Evolutionary conservation across 192 early-diverging fungal genomes (phyloP).

Genomic region (Irineochytrium annulatum): DNA sequence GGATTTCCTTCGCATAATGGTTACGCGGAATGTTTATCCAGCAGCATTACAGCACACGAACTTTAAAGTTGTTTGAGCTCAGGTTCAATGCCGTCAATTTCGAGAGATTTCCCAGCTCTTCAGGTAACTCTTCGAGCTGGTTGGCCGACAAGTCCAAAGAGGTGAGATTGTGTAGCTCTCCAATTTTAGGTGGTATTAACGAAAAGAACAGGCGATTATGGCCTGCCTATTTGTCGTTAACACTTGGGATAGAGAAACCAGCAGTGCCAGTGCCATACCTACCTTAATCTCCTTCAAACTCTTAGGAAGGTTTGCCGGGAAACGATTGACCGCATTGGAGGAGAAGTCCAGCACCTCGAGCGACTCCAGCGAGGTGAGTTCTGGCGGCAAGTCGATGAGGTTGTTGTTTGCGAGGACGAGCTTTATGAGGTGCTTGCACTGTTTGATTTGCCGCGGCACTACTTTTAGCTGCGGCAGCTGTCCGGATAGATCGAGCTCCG

Average conservation of each 20-base stretch:
- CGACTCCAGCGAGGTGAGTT: slow-evolving; percentile 22
- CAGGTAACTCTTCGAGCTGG: slow-evolving; percentile 44
- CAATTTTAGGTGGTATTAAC: slow-evolving; percentile 45
- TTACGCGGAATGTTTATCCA: no score
- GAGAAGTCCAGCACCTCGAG: slow-evolving; percentile 37
- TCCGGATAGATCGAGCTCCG: slow-evolving; percentile 37
- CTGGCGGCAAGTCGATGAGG: slow-evolving; percentile 32
- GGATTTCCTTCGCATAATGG: slow-evolving; percentile 25
- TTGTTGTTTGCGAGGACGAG: slow-evolving; percentile 30
- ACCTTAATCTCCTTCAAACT: slow-evolving; percentile 29
- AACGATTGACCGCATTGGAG: slow-evolving; percentile 43
- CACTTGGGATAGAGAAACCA: no score
- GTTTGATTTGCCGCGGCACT: slow-evolving; percentile 30
- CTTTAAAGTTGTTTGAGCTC: slow-evolving; percentile 27
- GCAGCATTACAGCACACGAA: not conserved
- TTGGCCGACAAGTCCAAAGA: slow-evolving; percentile 33
- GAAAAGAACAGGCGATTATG: slow-evolving; percentile 46
- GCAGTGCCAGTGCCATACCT: no score
- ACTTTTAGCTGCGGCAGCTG: slow-evolving; percentile 19
- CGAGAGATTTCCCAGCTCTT: slow-evolving; percentile 33
- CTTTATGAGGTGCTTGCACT: slow-evolving; percentile 21
- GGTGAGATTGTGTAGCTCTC: slow-evolving; percentile 31
- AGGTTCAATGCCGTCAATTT: slow-evolving; percentile 31
- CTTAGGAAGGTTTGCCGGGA: slow-evolving; percentile 38
- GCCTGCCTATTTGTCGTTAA: no score